These are phyloP conservation scores for Rhazya stricta DNA, from an alignment of 257 asterid species.

Conservation along the genomic window DNA sequence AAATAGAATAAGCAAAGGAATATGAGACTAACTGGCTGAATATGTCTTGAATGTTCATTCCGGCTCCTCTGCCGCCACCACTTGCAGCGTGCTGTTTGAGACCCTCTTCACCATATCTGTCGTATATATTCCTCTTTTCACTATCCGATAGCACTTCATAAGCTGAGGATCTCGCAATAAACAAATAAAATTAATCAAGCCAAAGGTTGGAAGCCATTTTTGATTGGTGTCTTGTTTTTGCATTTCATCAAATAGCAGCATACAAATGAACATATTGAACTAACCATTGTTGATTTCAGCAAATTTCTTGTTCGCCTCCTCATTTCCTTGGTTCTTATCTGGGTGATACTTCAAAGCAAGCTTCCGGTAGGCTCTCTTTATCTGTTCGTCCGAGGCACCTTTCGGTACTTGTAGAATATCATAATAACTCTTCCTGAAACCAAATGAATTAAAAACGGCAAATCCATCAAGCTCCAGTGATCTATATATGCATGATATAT, in stretches of 20 bases:
- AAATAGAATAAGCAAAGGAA: not conserved
- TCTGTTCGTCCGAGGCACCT: slow-evolving; percentile 88
- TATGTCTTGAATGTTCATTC: slow-evolving; percentile 85
- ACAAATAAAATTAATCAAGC: not conserved
- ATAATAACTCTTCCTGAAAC: slow-evolving; percentile 74
- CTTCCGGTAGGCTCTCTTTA: slow-evolving; percentile 85
- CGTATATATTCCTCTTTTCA: slow-evolving; percentile 80
- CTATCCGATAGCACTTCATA: slow-evolving; percentile 84
- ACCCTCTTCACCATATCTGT: slow-evolving; percentile 85
- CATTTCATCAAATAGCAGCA: not conserved
- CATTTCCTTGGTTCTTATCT: slow-evolving; percentile 86
- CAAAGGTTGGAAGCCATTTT: not conserved
- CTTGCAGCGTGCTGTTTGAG: slow-evolving; percentile 85
- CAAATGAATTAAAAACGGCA: not conserved
- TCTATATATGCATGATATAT: not conserved
- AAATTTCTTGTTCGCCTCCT: slow-evolving; percentile 85
- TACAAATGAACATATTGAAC: too few relatives aligned
- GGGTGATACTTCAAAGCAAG: slow-evolving; percentile 95
- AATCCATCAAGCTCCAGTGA: not conserved
- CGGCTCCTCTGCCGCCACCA: slow-evolving; percentile 82
- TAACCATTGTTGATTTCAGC: slow-evolving; percentile 91
- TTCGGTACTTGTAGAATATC: slow-evolving; percentile 70
- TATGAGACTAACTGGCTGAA: slow-evolving; percentile 64
- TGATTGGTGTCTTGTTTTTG: not conserved
- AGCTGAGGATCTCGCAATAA: slow-evolving; percentile 40